These are phyloP conservation scores for Tylopilus sp. DNA, from an alignment of 768 basidiomycete genomes.

Conservation along the genomic window DNA sequence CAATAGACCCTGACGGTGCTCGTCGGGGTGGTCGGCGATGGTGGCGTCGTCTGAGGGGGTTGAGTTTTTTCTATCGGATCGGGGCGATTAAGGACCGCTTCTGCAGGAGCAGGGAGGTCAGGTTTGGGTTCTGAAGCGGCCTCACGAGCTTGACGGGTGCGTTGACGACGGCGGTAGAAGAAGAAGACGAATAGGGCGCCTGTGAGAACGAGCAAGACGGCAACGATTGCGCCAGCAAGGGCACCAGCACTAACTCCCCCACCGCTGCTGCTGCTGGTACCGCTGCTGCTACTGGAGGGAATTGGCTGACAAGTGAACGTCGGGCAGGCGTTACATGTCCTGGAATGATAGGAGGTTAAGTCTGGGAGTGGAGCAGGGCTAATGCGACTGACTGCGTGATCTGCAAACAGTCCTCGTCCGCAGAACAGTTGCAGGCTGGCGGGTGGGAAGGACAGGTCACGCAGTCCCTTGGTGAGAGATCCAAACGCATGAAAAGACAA, in stretches of 20 bases:
- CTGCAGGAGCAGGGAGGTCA: constrained; percentile 72
- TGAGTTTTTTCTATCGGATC: constrained; percentile 69
- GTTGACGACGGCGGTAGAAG: constrained; percentile 60
- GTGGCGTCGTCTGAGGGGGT: constrained; percentile 8
- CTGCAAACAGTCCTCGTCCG: constrained; percentile 55
- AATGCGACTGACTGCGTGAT: constrained; percentile 50
- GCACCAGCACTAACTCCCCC: constrained; percentile 62
- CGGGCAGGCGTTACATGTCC: constrained; percentile 57
- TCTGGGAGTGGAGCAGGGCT: neutral
- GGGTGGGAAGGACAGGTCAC: constrained; percentile 48
- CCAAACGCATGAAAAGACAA: constrained; percentile 28
- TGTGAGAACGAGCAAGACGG: constrained; percentile 55
- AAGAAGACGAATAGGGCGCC: constrained; percentile 50
- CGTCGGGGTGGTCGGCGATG: constrained; percentile 15
- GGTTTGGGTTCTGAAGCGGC: constrained; percentile 39
- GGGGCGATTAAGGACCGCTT: constrained; percentile 76
- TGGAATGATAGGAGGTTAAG: constrained; percentile 24
- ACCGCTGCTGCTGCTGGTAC: constrained; percentile 24
- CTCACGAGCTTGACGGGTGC: constrained; percentile 35
- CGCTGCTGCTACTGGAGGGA: constrained; percentile 5
- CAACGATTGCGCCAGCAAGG: constrained; percentile 71
- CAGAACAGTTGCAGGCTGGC: constrained; percentile 50
- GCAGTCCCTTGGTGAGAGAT: constrained; percentile 45
- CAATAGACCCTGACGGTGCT: constrained; percentile 49
- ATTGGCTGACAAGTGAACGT: constrained; percentile 49